These are phyloP conservation scores for Rhodotorula paludigena DNA, from an alignment of 768 basidiomycete species.

Conservation along the genomic window DNA sequence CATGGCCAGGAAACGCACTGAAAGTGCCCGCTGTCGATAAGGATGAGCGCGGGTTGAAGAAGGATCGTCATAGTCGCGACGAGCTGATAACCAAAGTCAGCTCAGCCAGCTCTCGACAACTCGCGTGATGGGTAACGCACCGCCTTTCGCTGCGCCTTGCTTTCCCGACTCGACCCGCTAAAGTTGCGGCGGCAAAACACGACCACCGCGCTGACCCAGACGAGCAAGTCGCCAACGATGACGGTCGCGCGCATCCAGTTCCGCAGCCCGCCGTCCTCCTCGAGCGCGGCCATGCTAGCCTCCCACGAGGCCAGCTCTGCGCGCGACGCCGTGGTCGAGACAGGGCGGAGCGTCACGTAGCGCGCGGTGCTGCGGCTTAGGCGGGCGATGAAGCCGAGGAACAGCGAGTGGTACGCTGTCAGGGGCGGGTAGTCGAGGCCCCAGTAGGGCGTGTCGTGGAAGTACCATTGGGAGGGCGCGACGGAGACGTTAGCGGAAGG, in stretches of 20 bases:
- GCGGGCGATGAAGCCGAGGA: conserved; percentile 35
- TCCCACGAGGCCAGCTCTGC: conserved; percentile 69
- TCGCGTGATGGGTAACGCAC: conserved; percentile 50
- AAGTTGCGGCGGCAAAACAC: conserved; percentile 54
- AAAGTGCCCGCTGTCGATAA: conserved; percentile 90
- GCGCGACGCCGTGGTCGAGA: conserved; percentile 48
- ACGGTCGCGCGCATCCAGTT: conserved; percentile 78
- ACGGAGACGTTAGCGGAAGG: conserved; percentile 46
- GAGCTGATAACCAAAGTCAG: conserved; percentile 9
- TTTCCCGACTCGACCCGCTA: background rate
- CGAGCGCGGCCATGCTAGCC: conserved; percentile 56
- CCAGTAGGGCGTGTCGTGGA: conserved; percentile 83
- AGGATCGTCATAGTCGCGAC: conserved; percentile 64
- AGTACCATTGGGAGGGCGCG: conserved; percentile 67
- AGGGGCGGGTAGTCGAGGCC: conserved; percentile 91
- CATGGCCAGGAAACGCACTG: too few relatives aligned
- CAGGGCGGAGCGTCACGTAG: conserved; percentile 20
- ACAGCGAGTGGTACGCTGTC: conserved; percentile 62
- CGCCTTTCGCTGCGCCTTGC: conserved; percentile 56
- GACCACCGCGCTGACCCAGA: conserved; percentile 70
- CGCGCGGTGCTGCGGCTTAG: background rate
- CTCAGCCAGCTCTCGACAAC: background rate
- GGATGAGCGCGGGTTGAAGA: conserved; percentile 73
- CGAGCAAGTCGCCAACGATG: conserved; percentile 59
- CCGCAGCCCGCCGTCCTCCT: conserved; percentile 28